Percentiles rank a stretch among this genome's conserved stretches.
phyloP scores from a whole-genome alignment of 192 early-diverging fungal species.

The Mortierella hygrophila region DNA sequence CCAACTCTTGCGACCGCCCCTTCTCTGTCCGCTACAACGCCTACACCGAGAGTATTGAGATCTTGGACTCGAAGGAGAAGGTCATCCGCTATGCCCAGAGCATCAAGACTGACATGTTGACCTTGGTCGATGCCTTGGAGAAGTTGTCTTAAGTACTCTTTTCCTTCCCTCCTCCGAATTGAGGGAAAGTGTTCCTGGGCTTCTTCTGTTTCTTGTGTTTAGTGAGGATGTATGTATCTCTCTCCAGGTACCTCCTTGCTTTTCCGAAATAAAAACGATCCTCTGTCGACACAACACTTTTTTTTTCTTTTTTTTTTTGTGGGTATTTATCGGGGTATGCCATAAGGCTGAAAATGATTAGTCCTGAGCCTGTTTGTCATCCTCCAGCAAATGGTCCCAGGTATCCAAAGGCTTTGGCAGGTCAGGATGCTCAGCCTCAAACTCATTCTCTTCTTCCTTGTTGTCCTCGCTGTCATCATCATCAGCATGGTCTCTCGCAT shows the following conservation, averaged over 20 bases:
- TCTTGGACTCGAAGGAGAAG: conserved; percentile 90
- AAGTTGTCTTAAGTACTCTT: conserved; percentile 26
- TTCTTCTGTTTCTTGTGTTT: background rate
- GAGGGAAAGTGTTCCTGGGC: background rate
- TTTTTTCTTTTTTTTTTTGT: too few species aligned
- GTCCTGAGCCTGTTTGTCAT: conserved; percentile 9
- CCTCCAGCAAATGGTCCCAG: conserved; percentile 43
- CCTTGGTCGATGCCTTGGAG: conserved; percentile 82
- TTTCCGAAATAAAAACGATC: background rate
- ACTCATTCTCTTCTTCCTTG: background rate
- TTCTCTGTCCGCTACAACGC: conserved; percentile 95
- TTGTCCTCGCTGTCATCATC: conserved; percentile 5
- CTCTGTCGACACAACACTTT: background rate
- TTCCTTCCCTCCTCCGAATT: background rate
- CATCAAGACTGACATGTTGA: conserved; percentile 84
- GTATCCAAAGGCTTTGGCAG: conserved; percentile 33
- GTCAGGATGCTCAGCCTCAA: conserved; percentile 22
- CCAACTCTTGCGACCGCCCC: conserved; percentile 80
- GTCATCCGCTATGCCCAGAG: conserved; percentile 81
- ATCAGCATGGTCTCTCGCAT: conserved; percentile 26
- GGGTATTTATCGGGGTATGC: too few species aligned
- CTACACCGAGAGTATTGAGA: conserved; percentile 91
- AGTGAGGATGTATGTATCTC: background rate
- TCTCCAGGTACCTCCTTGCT: background rate
- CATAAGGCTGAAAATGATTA: background rate